Evolutionary conservation across 306 rosid genomes (phyloP).

Genomic region (Sophora flavescens): DNA sequence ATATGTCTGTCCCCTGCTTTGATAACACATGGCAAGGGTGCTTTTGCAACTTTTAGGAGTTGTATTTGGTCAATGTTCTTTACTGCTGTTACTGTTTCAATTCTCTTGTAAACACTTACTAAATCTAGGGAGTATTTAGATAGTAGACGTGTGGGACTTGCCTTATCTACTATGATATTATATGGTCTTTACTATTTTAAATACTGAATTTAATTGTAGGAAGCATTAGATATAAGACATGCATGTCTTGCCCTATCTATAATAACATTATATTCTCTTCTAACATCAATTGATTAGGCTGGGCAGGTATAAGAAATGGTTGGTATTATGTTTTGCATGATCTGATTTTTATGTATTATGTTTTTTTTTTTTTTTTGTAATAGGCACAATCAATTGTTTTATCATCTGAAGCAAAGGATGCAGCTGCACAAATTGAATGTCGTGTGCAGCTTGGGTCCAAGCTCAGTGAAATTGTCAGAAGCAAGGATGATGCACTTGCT

Average conservation of each 20-base stretch:
- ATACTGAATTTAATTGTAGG: constrained; percentile 14
- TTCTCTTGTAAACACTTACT: background rate
- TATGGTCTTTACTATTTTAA: background rate
- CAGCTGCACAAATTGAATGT: constrained; percentile 77
- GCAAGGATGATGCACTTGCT: constrained; percentile 74
- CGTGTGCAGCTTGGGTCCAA: constrained; percentile 89
- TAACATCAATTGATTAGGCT: constrained; percentile 20
- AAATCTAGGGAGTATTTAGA: background rate
- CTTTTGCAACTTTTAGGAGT: constrained; percentile 6
- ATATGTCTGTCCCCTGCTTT: constrained; percentile 13
- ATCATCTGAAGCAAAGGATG: constrained; percentile 82
- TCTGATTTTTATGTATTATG: constrained; percentile 41
- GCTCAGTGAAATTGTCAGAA: constrained; percentile 77
- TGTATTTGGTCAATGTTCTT: constrained; percentile 12
- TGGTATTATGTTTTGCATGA: constrained; percentile 22
- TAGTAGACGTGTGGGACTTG: constrained; percentile 11
- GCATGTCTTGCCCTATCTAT: constrained; percentile 29
- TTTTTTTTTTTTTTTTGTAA: constrained; percentile 32
- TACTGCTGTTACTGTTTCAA: background rate
- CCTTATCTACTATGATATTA: constrained; percentile 26
- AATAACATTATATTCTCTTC: constrained; percentile 12
- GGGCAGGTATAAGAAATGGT: constrained; percentile 9
- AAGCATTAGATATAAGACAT: constrained; percentile 18
- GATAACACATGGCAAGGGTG: constrained; percentile 5
- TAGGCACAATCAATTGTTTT: constrained; percentile 61